Conservation (phyloP, 2,329 filamentous ascomycete species). For the Dactylellina leptospora region DNA sequence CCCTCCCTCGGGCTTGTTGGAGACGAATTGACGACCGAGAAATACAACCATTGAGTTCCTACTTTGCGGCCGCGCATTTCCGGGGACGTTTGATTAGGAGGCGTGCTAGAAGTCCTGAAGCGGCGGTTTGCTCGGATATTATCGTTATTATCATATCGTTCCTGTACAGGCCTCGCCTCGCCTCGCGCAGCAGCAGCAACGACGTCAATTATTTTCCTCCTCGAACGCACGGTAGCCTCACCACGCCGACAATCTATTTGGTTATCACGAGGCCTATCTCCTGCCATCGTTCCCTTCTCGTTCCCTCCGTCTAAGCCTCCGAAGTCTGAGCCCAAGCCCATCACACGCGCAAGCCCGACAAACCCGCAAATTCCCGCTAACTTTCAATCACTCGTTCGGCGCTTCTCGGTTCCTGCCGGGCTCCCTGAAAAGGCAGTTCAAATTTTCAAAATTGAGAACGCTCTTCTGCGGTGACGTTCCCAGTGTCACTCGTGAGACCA, state of each 20-base stretch:
- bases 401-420: constrained; percentile 50
- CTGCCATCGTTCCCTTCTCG: not conserved
- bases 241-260: not conserved
- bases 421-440: constrained; percentile 42
- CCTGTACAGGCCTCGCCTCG: constrained; percentile 4
- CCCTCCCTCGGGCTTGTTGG: constrained; percentile 8
- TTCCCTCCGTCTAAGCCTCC: not conserved
- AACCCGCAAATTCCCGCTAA: constrained; percentile 31
- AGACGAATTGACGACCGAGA: constrained; percentile 6
- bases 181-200: constrained; percentile 10
- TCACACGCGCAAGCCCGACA: constrained; percentile 13
- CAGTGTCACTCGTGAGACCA: constrained; percentile 27
- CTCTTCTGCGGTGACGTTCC: constrained; percentile 37
- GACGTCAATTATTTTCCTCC: constrained; percentile 20
- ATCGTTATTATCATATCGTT: constrained; percentile 18
- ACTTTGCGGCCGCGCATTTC: constrained; percentile 32
- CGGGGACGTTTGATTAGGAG: constrained; percentile 31
- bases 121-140: constrained; percentile 51
- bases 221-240: constrained; percentile 6
- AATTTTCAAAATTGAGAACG: constrained; percentile 28
- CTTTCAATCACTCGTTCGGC: constrained; percentile 6
- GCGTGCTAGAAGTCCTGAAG: constrained; percentile 23
- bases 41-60: not conserved
- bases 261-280: constrained; percentile 11
- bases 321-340: constrained; percentile 6